Conservation (phyloP, 192 early-diverging fungal genomes). For the Coemansia pectinata region DNA sequence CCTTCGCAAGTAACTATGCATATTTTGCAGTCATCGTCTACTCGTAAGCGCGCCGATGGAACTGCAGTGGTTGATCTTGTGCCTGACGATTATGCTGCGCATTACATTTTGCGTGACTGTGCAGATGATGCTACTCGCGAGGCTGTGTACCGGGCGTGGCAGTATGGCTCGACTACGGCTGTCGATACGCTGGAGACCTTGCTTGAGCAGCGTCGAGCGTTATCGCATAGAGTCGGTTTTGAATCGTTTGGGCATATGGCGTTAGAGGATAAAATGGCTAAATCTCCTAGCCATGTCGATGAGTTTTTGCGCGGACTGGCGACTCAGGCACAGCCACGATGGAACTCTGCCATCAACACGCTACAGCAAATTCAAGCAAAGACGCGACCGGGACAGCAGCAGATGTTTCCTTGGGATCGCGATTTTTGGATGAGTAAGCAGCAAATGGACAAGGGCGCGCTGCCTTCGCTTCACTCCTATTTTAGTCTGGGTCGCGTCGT, state of each 20-base stretch:
- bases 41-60: conserved; percentile 34
- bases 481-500: conserved; percentile 90
- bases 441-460: conserved; percentile 43
- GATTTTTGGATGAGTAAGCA: conserved; percentile 65
- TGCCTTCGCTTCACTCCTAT: conserved; percentile 64
- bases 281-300: conserved; percentile 78
- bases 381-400: background rate
- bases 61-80: conserved; percentile 26
- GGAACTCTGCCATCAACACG: conserved; percentile 8
- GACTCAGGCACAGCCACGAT: conserved; percentile 59
- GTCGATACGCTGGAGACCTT: conserved; percentile 72
- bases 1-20: conserved; percentile 60
- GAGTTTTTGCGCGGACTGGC: conserved; percentile 80
- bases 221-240: conserved; percentile 77
- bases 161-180: conserved; percentile 66
- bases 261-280: conserved; percentile 92
- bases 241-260: conserved; percentile 83
- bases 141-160: conserved; percentile 73
- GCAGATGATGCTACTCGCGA: conserved; percentile 66
- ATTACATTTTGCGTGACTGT: conserved; percentile 54
- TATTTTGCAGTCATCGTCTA: conserved; percentile 34
- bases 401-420: conserved; percentile 79
- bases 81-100: conserved; percentile 36
- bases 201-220: conserved; percentile 67
- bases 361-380: background rate